These are phyloP conservation scores for Corylus avellana DNA, from an alignment of 306 rosid species.

Conservation along the genomic window DNA sequence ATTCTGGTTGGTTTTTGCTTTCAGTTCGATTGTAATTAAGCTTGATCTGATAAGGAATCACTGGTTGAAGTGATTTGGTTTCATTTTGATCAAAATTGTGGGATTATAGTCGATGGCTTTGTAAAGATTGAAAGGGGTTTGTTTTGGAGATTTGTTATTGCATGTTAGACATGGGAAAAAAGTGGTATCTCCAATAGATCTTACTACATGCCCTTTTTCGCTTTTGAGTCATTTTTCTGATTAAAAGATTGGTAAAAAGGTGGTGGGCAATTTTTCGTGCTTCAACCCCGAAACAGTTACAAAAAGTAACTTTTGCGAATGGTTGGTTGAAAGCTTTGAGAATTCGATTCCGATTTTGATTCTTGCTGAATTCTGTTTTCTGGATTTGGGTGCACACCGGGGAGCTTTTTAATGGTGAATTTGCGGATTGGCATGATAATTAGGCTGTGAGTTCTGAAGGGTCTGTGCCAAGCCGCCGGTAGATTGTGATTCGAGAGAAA, in stretches of 20 bases:
- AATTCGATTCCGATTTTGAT: constrained; percentile 3
- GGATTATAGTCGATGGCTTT: neutral
- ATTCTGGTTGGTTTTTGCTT: constrained; percentile 5
- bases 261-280: neutral
- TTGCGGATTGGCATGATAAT: neutral
- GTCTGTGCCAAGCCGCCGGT: constrained; percentile 1
- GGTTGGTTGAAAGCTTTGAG: neutral
- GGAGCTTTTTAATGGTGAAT: neutral
- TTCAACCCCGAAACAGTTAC: neutral
- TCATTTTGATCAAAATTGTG: neutral
- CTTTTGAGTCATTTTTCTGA: constrained; percentile 6
- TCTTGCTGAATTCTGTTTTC: neutral
- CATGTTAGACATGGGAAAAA: constrained; percentile 7
- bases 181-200: constrained; percentile 13
- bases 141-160: constrained; percentile 1
- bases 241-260: neutral
- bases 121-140: constrained; percentile 5
- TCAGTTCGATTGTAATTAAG: neutral
- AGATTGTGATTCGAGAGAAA: neutral
- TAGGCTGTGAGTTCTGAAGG: constrained; percentile 9
- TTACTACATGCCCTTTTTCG: neutral
- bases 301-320: constrained; percentile 1
- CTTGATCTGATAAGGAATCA: constrained; percentile 6
- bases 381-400: neutral
- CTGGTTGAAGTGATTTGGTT: neutral